Conservation (phyloP, 2,329 filamentous ascomycete species). For the Talaromyces albobiverticillius region DNA sequence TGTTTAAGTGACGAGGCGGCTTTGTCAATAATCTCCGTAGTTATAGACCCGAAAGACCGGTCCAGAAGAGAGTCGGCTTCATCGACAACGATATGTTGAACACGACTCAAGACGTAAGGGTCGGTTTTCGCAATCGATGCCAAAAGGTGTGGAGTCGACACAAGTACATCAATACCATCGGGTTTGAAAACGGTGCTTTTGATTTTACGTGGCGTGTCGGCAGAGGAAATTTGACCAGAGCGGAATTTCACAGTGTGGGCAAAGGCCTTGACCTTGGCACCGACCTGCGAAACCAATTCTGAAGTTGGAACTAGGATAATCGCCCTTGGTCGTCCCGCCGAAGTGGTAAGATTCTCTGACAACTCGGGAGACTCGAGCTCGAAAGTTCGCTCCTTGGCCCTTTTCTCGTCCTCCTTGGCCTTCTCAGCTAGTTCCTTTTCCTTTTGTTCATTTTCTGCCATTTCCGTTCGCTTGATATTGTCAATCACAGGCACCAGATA, state of each 20-base stretch:
- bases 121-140: slow-evolving; percentile 84
- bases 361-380: slow-evolving; percentile 58
- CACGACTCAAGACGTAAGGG: slow-evolving; percentile 88
- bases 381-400: slow-evolving; percentile 56
- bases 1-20: slow-evolving; percentile 78
- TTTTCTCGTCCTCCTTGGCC: slow-evolving; percentile 52
- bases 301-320: slow-evolving; percentile 89
- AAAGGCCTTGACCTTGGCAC: slow-evolving; percentile 73
- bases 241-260: slow-evolving; percentile 86
- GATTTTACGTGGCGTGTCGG: slow-evolving; percentile 73
- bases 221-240: slow-evolving; percentile 76
- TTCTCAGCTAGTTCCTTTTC: slow-evolving; percentile 52
- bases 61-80: slow-evolving; percentile 96
- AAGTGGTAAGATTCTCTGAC: slow-evolving; percentile 61
- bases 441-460: slow-evolving; percentile 60
- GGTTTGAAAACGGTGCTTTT: slow-evolving; percentile 79
- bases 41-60: slow-evolving; percentile 82
- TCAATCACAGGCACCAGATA: slow-evolving; percentile 85
- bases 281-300: slow-evolving; percentile 87
- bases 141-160: slow-evolving; percentile 86
- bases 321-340: slow-evolving; percentile 72
- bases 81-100: slow-evolving; percentile 84
- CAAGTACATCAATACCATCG: slow-evolving; percentile 76
- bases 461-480: slow-evolving; percentile 75
- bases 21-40: slow-evolving; percentile 77